phyloP scores from a whole-genome alignment of 2,329 filamentous ascomycete species.

The Ophiostoma himal-ulmi region DNA sequence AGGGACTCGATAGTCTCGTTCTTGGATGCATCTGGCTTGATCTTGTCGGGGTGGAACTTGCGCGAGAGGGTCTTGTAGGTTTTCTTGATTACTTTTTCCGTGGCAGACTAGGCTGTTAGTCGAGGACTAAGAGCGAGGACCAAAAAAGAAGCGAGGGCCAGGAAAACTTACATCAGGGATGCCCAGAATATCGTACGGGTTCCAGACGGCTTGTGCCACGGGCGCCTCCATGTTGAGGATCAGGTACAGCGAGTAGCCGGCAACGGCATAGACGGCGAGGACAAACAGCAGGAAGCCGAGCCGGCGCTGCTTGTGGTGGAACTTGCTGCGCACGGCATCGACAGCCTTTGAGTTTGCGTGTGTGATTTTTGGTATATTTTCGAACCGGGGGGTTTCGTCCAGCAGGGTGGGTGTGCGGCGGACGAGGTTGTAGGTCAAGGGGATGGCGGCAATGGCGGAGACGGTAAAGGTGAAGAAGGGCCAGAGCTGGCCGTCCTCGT shows the following conservation, averaged over 20 bases:
- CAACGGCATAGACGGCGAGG: slow-evolving; percentile 70
- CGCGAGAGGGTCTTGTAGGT: slow-evolving; percentile 83
- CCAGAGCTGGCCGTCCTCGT: slow-evolving; percentile 97
- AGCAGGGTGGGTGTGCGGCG: slow-evolving; percentile 30
- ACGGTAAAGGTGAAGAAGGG: slow-evolving; percentile 97
- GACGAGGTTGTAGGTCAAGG: slow-evolving; percentile 82
- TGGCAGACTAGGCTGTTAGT: slow-evolving; percentile 53
- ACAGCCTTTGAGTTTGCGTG: slow-evolving; percentile 80
- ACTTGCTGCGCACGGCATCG: slow-evolving; percentile 71
- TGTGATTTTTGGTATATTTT: slow-evolving; percentile 62
- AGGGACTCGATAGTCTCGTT: slow-evolving; percentile 83
- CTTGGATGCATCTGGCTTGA: slow-evolving; percentile 71
- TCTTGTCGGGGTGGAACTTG: slow-evolving; percentile 89
- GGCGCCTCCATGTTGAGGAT: slow-evolving; percentile 72
- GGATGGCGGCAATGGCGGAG: slow-evolving; percentile 77
- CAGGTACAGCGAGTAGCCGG: slow-evolving; percentile 87
- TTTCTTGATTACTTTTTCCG: slow-evolving; percentile 85
- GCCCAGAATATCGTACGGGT: slow-evolving; percentile 91
- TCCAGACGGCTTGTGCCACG: slow-evolving; percentile 70
- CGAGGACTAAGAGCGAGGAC: background rate
- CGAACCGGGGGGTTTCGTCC: slow-evolving; percentile 54
- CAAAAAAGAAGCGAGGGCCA: background rate
- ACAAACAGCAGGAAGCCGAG: slow-evolving; percentile 77
- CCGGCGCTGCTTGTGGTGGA: slow-evolving; percentile 83
- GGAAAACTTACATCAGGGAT: slow-evolving; percentile 59